Percentiles rank a stretch among this genome's conserved stretches.
These are phyloP conservation scores for Cinnamomum micranthum DNA, from an alignment of 164 flowering plant genomes.

Conservation along the genomic window DNA sequence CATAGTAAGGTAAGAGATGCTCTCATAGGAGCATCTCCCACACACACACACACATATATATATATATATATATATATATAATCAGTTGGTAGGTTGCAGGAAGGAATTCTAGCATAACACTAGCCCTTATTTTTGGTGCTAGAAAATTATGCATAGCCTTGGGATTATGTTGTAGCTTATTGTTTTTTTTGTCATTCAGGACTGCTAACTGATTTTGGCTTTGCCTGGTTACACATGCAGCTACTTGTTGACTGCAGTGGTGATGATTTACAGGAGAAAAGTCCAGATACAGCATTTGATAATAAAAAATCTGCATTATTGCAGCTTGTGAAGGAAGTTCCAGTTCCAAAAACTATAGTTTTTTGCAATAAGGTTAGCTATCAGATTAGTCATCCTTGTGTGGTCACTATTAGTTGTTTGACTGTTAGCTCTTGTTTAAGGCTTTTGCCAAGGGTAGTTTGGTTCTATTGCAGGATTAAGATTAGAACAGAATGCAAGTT, in stretches of 20 bases:
- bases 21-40: too few relatives aligned
- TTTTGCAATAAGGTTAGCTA: conserved; percentile 87
- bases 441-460: too few relatives aligned
- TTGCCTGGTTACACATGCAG: conserved; percentile 31
- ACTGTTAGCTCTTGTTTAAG: too few relatives aligned
- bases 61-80: too few relatives aligned
- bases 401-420: too few relatives aligned
- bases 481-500: too few relatives aligned
- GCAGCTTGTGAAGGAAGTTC: conserved; percentile 56
- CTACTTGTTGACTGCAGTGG: conserved; percentile 97
- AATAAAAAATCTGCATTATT: conserved; percentile 86
- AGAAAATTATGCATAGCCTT: not conserved
- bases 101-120: too few relatives aligned
- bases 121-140: not conserved
- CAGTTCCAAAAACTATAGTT: conserved; percentile 72
- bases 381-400: not conserved
- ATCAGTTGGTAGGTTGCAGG: too few relatives aligned
- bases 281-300: conserved; percentile 80
- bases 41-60: too few relatives aligned
- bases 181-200: not conserved
- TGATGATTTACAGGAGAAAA: conserved; percentile 57
- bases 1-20: too few relatives aligned
- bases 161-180: not conserved
- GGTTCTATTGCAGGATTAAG: too few relatives aligned
- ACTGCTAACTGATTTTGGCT: conserved; percentile 7